Evolutionary conservation across 2,329 filamentous ascomycete species (phyloP), one percentile per base, ranked within the genome.

Genomic region (Neonectria hederae): DNA sequence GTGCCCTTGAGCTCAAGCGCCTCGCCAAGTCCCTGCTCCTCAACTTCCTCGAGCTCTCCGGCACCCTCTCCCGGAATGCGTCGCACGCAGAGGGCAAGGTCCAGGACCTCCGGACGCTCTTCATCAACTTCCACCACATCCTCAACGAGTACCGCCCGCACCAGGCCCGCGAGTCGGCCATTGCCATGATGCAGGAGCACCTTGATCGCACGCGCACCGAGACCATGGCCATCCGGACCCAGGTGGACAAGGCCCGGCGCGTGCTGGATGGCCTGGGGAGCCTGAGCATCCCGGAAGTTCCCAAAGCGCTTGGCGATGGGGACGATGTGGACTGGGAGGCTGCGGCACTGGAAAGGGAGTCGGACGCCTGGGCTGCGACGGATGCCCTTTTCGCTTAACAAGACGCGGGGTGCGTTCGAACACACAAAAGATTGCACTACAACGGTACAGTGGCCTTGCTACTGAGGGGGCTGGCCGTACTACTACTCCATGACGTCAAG

Each of bases 121-220:
- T 97, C 67, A 90, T 95, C 77, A 98, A 98, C 77, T 91, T 97
- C 74, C 94, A 97, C 79, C 93, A 97, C 74, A 86, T 97, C 58
- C 89, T 98, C 69, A 99, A 99, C 78, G 90, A 97, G 78, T 98
- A 97, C 80, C 87, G 95, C 32, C 94, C 94, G 10, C 94, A 97
- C 76, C 95, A 98, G 80, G 94, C 94, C 24, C 83, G 95, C 48
- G 94, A 97, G 81, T 94, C 90, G 28, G 83, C 97, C 62, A 97
- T 97, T 32, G 81, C 90, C 69, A 87, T 95, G 83, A 94, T 97
- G 91, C 92, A 97, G 79, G 90, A 92, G 69, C 91, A 95, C 74
- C 81, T 97, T 30, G 89, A 92, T 70, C 85, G 83, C 70, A 90
- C 90, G 59, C 87, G 86, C 69, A 87, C 86, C 59, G 94, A 97